phyloP scores from a whole-genome alignment of 1,284 basidiomycete species.

The Ustilago tritici region DNA sequence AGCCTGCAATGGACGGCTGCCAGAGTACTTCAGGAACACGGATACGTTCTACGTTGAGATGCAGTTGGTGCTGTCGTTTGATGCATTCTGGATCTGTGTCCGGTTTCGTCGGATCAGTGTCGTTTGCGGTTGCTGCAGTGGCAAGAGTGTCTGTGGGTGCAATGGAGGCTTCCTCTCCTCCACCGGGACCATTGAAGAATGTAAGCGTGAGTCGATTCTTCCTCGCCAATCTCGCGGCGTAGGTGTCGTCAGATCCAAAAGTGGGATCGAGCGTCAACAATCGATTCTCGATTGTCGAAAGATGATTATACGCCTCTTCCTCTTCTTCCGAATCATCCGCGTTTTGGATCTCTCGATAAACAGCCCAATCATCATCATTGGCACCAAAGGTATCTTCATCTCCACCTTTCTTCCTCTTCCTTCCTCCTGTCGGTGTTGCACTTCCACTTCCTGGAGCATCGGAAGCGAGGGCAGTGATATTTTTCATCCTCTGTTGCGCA shows the following conservation, averaged over 20 bases:
- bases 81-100: conserved; percentile 69
- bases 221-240: conserved; percentile 80
- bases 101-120: conserved; percentile 73
- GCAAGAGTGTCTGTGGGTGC: conserved; percentile 10
- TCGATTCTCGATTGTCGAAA: conserved; percentile 83
- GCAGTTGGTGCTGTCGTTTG: conserved; percentile 81
- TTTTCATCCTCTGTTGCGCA: conserved; percentile 96
- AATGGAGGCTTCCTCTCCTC: conserved; percentile 37
- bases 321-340: conserved; percentile 92
- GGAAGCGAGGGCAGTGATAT: conserved; percentile 88
- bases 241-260: conserved; percentile 85
- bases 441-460: conserved; percentile 69
- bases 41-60: conserved; percentile 93
- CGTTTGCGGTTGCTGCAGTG: neutral
- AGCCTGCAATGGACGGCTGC: conserved; percentile 90
- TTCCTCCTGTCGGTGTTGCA: conserved; percentile 31
- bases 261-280: conserved; percentile 84
- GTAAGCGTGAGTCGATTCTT: conserved; percentile 86
- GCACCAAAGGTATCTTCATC: conserved; percentile 93
- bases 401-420: conserved; percentile 59
- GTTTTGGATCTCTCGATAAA: conserved; percentile 94
- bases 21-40: conserved; percentile 94
- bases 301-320: conserved; percentile 84
- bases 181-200: conserved; percentile 75
- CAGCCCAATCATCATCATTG: conserved; percentile 96